Evolutionary conservation across 2,329 filamentous ascomycete genomes (phyloP).

Genomic region (Paecilomyces dactylethromorphus): DNA sequence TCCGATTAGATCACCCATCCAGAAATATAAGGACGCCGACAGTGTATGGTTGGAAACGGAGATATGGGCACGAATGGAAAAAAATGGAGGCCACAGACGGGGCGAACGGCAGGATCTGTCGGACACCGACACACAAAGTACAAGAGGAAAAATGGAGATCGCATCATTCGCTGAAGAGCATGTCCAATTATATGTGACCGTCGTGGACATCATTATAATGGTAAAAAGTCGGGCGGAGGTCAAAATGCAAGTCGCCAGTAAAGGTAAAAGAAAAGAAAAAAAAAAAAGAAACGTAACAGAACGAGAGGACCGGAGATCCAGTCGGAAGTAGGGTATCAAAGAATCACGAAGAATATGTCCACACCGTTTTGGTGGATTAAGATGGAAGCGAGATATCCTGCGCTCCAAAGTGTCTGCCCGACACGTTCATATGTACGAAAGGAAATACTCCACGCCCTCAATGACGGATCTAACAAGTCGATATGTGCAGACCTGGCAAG

Average conservation of each 20-base stretch:
- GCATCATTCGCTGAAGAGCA: conserved; percentile 8
- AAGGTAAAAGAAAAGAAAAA: conserved; percentile 5
- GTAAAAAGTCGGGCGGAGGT: conserved; percentile 3
- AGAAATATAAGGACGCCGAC: background rate
- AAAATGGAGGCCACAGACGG: background rate
- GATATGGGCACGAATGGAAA: background rate
- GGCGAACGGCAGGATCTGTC: background rate
- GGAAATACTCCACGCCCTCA: background rate
- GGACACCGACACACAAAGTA: background rate
- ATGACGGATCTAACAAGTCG: background rate
- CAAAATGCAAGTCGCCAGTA: conserved; percentile 1
- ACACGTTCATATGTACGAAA: background rate
- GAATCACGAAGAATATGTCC: conserved; percentile 6
- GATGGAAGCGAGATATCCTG: conserved; percentile 2
- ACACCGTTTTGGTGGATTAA: background rate
- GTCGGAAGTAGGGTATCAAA: conserved; percentile 14
- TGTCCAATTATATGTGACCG: conserved; percentile 8
- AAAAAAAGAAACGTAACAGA: conserved; percentile 3
- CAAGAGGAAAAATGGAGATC: conserved; percentile 1
- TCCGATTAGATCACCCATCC: background rate
- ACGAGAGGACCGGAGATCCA: conserved; percentile 1
- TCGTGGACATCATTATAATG: conserved; percentile 15
- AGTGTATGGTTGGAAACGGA: background rate
- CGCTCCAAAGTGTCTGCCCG: background rate
- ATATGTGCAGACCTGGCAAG: background rate